Evolutionary conservation across 441 rosid genomes (phyloP).

Genomic region (Gossypium schwendimanii): DNA sequence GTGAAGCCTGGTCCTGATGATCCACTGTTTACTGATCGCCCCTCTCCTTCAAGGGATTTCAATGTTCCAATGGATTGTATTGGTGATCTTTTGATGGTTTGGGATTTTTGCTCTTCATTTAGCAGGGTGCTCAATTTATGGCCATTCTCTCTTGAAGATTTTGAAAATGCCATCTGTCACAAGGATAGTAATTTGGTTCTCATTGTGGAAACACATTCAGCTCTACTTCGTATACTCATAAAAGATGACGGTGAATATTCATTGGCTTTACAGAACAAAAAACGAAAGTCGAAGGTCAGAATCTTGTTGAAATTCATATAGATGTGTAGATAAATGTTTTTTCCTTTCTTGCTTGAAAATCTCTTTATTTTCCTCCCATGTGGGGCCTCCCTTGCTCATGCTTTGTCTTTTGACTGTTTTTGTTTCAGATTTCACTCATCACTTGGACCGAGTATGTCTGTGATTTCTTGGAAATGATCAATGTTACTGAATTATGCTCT

Average conservation of each 20-base stretch:
- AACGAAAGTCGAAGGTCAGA: constrained; percentile 61
- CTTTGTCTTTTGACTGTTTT: constrained; percentile 18
- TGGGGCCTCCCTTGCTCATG: neutral
- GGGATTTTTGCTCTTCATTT: constrained; percentile 93
- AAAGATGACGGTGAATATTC: constrained; percentile 42
- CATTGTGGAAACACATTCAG: constrained; percentile 74
- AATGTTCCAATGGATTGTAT: constrained; percentile 64
- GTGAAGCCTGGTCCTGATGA: constrained; percentile 67
- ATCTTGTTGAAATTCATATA: constrained; percentile 10
- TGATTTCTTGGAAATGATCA: constrained; percentile 68
- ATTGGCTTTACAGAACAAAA: constrained; percentile 39
- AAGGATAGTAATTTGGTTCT: constrained; percentile 72
- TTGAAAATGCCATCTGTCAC: constrained; percentile 83
- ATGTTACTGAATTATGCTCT: constrained; percentile 41
- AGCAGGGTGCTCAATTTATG: constrained; percentile 61
- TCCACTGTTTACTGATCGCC: constrained; percentile 62
- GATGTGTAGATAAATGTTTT: neutral
- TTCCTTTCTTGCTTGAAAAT: neutral
- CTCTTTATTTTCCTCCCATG: constrained; percentile 8
- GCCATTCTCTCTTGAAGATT: constrained; percentile 82
- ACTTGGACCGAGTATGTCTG: constrained; percentile 87
- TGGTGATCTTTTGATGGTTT: constrained; percentile 86
- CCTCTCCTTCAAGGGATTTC: constrained; percentile 77
- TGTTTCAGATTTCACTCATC: constrained; percentile 64
- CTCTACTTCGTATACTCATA: constrained; percentile 63